Percentiles rank a stretch among this genome's conserved stretches.
Evolutionary conservation across 2,329 filamentous ascomycete genomes (phyloP).

Genomic region (Fusarium sp.): DNA sequence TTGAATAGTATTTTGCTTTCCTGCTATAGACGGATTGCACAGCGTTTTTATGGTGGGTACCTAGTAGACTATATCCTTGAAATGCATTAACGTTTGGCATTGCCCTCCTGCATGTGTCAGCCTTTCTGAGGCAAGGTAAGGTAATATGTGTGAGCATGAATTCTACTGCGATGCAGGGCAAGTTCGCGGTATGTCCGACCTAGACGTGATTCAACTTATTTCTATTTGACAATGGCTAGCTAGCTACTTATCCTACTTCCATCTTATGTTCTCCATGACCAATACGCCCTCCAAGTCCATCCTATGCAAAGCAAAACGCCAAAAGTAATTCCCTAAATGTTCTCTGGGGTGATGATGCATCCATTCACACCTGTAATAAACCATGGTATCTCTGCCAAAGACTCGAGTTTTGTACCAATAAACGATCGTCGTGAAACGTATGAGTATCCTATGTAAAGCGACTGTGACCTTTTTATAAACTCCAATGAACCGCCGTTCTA

Average conservation of each 20-base stretch:
- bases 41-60: not conserved
- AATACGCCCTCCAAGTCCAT: conserved; percentile 10
- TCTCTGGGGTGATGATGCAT: conserved; percentile 24
- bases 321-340: conserved; percentile 7
- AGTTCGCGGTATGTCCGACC: not conserved
- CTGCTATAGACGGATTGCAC: not conserved
- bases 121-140: too few species aligned
- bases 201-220: not conserved
- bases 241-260: conserved; percentile 7
- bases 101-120: not conserved
- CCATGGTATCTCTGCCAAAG: conserved; percentile 42
- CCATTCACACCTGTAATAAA: conserved; percentile 21
- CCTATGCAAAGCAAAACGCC: conserved; percentile 29
- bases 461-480: conserved; percentile 44
- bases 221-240: conserved; percentile 17
- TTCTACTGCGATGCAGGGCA: not conserved
- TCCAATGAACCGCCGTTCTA: conserved; percentile 41
- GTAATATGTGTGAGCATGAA: too few species aligned
- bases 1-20: not conserved
- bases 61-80: not conserved
- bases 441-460: conserved; percentile 36
- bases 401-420: conserved; percentile 32
- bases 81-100: not conserved
- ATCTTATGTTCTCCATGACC: not conserved
- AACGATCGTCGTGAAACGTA: conserved; percentile 41